Base-by-base conservation (phyloP, 2,329 filamentous ascomycete species). In the Aspergillus ochraceoroseus region DNA sequence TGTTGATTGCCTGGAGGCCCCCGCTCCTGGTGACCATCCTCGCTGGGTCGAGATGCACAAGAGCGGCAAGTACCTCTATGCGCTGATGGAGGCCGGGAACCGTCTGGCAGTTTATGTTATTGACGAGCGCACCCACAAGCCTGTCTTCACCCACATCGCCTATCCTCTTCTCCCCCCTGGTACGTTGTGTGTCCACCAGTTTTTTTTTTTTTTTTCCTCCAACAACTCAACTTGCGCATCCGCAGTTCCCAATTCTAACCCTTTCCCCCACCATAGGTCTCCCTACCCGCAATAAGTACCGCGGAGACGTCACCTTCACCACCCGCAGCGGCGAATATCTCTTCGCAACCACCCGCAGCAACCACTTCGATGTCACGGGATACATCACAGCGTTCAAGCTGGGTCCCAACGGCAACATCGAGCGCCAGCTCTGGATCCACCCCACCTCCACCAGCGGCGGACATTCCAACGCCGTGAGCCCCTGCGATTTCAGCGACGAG, bases 11-110 rank as follows among this genome's bases (percentile, higher is more conserved):
- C 73, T 89, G 22, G 77, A 83, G 47, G 86, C 86, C 18, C 85
- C 86, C 0, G 73, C 75, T 31, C 66, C 76, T 2, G 74, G 74
- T 46, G 87, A 94, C 63, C 87, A 92, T 62, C 87, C 87, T 11
- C 79, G 87, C 56, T 94, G 87, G 87, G 85, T 94, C 9, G 86
- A 86, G 53, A 82, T 94, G 61, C 85, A 90, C 62, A 82, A 83
- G 2, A 77, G 77, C 1, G 86, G 85, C 13, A 76, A 80, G 43
- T 88, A 87, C 64, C 74, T 94, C 41, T 94, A 94, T 66, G 86
- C 78, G 5, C 73, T 94, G 53, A 94, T 92, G 85, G 87, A 94
- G 66, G 83, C 82, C n/a, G 86, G 87, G 39, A 94, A 94, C 69
- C 74, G 83, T 36, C 68, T 94, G 41, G 87, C 80, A 62, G 83